A percentile compares a stretch with the other conserved stretches of the same genome.
phyloP scores from a whole-genome alignment of 164 flowering plant genomes.

The Berberis thunbergii region DNA sequence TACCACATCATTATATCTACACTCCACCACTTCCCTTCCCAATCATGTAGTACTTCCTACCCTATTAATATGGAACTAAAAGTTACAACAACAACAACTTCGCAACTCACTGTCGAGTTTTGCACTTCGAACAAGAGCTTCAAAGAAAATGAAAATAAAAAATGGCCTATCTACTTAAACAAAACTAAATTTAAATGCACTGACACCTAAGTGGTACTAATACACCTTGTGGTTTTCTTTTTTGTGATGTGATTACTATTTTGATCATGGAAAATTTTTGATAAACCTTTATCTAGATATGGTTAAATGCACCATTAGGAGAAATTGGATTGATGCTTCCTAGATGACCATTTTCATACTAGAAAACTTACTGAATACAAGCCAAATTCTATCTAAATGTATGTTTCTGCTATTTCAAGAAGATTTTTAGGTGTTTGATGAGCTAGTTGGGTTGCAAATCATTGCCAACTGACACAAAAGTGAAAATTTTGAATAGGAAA shows the following conservation, averaged over 20 bases:
- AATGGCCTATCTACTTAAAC: background rate
- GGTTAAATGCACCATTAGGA: conserved; percentile 75
- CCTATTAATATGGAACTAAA: no score
- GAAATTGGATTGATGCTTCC: conserved; percentile 77
- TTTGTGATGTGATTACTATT: conserved; percentile 63
- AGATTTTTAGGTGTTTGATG: conserved; percentile 45
- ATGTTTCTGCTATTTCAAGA: conserved; percentile 40
- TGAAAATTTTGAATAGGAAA: conserved; percentile 72
- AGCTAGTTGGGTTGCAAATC: conserved; percentile 78
- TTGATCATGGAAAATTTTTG: conserved; percentile 72
- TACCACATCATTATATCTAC: no score
- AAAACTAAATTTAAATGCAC: conserved; percentile 35
- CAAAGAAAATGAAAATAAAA: background rate
- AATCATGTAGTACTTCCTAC: no score
- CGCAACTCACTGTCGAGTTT: no score
- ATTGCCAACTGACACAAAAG: conserved; percentile 60
- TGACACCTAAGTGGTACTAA: conserved; percentile 75
- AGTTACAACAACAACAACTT: no score
- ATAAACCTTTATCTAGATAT: conserved; percentile 78
- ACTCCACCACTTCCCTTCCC: no score
- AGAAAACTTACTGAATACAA: conserved; percentile 51
- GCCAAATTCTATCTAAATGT: conserved; percentile 57
- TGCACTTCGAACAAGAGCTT: no score
- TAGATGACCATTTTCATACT: conserved; percentile 63
- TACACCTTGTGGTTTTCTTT: conserved; percentile 63